Evolutionary conservation across 257 asterid species (phyloP).

Genomic region (Lavandula angustifolia): DNA sequence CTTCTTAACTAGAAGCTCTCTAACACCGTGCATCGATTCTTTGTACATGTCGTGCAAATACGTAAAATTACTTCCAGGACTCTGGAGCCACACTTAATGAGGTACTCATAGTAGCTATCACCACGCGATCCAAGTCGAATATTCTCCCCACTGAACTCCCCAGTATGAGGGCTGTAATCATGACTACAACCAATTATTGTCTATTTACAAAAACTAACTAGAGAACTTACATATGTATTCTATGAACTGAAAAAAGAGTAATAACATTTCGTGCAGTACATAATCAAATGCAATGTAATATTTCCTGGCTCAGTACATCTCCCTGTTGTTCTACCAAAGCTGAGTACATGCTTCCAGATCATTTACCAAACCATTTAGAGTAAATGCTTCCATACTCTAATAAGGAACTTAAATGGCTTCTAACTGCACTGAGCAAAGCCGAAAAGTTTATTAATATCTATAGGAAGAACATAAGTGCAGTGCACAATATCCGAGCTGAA

Average conservation of each 20-base stretch:
- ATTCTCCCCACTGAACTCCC: slow-evolving; percentile 83
- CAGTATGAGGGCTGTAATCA: slow-evolving; percentile 81
- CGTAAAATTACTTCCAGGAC: slow-evolving; percentile 59
- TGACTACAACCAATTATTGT: slow-evolving; percentile 31
- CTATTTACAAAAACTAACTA: slow-evolving; percentile 15
- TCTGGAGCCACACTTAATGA: slow-evolving; percentile 90
- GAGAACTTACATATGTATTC: neutral
- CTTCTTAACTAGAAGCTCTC: slow-evolving; percentile 77
- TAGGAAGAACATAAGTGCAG: neutral
- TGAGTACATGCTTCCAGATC: neutral
- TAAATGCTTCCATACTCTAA: slow-evolving; percentile 7
- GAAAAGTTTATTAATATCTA: slow-evolving; percentile 5
- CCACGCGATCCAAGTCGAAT: slow-evolving; percentile 98
- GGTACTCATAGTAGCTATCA: slow-evolving; percentile 97
- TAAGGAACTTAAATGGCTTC: slow-evolving; percentile 5
- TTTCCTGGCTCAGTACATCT: neutral
- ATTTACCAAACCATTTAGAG: slow-evolving; percentile 1
- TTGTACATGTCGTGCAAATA: slow-evolving; percentile 79
- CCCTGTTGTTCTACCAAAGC: slow-evolving; percentile 13
- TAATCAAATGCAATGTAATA: slow-evolving; percentile 5
- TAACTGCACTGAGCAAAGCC: slow-evolving; percentile 25
- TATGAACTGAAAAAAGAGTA: slow-evolving; percentile 1
- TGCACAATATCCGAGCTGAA: slow-evolving; percentile 8
- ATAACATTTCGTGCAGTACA: slow-evolving; percentile 2
- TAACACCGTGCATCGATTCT: slow-evolving; percentile 88